Percentiles rank a stretch among this genome's conserved stretches.
phyloP scores from a whole-genome alignment of 2,329 filamentous ascomycete genomes.

The Fusarium concolor region DNA sequence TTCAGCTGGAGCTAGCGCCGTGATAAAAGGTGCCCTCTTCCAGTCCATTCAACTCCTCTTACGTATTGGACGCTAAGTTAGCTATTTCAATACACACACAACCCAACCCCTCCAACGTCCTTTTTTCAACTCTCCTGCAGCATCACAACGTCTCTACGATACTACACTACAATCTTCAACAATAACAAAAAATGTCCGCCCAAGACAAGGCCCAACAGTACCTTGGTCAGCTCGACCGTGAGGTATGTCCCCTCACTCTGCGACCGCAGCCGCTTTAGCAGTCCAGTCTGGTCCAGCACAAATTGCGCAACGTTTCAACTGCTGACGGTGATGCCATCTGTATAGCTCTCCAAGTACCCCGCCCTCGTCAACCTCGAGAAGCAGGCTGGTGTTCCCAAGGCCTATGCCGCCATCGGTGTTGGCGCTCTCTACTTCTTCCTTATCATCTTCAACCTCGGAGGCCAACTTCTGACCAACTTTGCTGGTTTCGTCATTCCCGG shows the following conservation, averaged over 20 bases:
- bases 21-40: slow-evolving; percentile 46
- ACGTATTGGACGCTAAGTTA: slow-evolving; percentile 37
- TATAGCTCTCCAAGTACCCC: slow-evolving; percentile 86
- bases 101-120: slow-evolving; percentile 35
- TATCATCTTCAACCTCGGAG: slow-evolving; percentile 91
- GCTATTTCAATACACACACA: slow-evolving; percentile 38
- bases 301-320: slow-evolving; percentile 30
- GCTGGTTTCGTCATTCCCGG: slow-evolving; percentile 85
- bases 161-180: slow-evolving; percentile 44
- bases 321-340: slow-evolving; percentile 43
- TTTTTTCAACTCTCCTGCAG: slow-evolving; percentile 28
- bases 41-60: slow-evolving; percentile 28
- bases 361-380: slow-evolving; percentile 87
- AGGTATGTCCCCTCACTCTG: slow-evolving; percentile 66
- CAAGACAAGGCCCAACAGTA: slow-evolving; percentile 83
- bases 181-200: slow-evolving; percentile 66
- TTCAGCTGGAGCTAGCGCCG: slow-evolving; percentile 41
- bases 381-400: slow-evolving; percentile 85
- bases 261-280: slow-evolving; percentile 15
- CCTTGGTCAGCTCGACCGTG: slow-evolving; percentile 82
- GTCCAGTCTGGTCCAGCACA: slow-evolving; percentile 20
- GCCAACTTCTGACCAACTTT: slow-evolving; percentile 87
- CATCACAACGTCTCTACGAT: slow-evolving; percentile 28
- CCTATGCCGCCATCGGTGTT: slow-evolving; percentile 82
- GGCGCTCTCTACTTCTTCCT: slow-evolving; percentile 88